Evolutionary conservation across 768 basidiomycete genomes (phyloP).

Genomic region (Lactifluus rugatus): DNA sequence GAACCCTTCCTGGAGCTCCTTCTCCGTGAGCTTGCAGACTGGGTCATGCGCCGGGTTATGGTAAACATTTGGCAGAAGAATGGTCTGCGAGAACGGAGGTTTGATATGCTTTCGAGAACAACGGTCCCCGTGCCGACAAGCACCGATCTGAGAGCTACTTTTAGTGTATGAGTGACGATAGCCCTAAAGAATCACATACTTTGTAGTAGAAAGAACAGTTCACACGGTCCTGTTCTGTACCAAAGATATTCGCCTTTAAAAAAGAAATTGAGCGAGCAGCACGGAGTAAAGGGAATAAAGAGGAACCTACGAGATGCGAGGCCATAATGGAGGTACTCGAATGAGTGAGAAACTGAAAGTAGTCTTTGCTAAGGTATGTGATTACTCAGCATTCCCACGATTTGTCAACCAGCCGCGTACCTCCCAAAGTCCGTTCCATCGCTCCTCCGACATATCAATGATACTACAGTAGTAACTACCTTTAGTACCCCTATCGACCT

Average conservation of each 20-base stretch:
- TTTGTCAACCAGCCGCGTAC: no score
- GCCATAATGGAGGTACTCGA: conserved; percentile 33
- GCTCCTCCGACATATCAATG: no score
- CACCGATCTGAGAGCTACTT: conserved; percentile 65
- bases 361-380: neutral
- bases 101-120: conserved; percentile 98
- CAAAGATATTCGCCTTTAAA: conserved; percentile 84
- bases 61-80: conserved; percentile 93
- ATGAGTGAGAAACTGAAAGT: neutral
- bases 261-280: neutral
- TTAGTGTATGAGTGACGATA: neutral
- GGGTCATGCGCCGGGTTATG: conserved; percentile 96
- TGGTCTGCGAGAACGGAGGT: conserved; percentile 95
- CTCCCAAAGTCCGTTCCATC: no score
- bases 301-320: conserved; percentile 61
- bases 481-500: no score
- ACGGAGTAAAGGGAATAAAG: neutral
- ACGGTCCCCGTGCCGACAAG: conserved; percentile 95
- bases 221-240: conserved; percentile 89
- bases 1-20: conserved; percentile 85
- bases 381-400: conserved; percentile 16
- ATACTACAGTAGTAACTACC: no score
- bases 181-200: conserved; percentile 32
- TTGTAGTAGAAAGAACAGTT: conserved; percentile 99
- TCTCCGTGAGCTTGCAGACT: conserved; percentile 76